phyloP scores from a whole-genome alignment of 2,329 filamentous ascomycete species.

The Cadophora luteo-olivacea region DNA sequence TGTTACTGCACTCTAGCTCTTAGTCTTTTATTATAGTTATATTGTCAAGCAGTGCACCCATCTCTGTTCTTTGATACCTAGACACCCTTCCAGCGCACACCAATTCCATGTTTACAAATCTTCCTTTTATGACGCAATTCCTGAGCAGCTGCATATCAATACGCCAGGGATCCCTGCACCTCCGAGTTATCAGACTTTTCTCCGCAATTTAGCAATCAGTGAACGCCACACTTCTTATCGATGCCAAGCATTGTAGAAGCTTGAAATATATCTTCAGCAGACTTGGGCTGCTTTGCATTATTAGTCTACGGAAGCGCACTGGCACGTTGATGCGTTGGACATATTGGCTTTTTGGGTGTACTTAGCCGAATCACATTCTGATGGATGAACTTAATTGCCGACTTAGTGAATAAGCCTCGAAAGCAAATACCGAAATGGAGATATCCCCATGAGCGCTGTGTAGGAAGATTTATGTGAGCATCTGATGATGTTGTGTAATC shows the following conservation, averaged over 20 bases:
- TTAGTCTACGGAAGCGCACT: no score
- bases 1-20: no score
- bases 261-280: background rate
- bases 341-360: background rate
- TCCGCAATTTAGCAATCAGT: background rate
- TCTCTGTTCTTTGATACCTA: no score
- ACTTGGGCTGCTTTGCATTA: background rate
- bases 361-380: background rate
- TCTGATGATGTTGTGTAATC: background rate
- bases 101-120: background rate
- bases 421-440: background rate
- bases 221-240: constrained; percentile 12
- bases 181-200: background rate
- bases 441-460: background rate
- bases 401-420: background rate
- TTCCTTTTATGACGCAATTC: background rate
- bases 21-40: no score
- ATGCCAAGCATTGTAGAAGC: background rate
- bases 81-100: background rate
- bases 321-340: background rate
- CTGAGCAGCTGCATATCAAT: background rate
- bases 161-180: background rate
- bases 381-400: background rate
- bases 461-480: background rate
- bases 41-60: no score